These are phyloP conservation scores for Lactarius indigo DNA, from an alignment of 768 basidiomycete species.

Conservation along the genomic window DNA sequence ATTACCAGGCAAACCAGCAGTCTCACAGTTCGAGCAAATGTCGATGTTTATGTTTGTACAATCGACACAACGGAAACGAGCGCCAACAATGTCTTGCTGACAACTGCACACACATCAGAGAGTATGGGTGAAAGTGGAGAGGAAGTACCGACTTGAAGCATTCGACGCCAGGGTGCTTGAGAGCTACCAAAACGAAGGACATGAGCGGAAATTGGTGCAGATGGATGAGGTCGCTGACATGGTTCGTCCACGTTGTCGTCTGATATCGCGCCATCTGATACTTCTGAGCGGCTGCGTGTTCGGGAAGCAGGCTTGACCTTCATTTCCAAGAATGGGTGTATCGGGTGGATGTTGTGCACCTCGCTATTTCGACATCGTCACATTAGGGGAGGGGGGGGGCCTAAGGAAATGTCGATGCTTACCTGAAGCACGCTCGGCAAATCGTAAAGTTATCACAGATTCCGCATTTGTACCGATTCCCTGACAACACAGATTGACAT, in stretches of 20 bases:
- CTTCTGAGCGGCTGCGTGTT: conserved; percentile 41
- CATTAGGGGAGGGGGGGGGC: conserved; percentile 2
- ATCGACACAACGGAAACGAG: conserved; percentile 88
- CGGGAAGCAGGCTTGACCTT: conserved; percentile 53
- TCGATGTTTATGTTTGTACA: conserved; percentile 55
- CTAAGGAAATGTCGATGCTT: conserved; percentile 21
- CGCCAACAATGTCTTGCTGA: conserved; percentile 84
- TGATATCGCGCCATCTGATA: conserved; percentile 19
- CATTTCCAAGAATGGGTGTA: conserved; percentile 79
- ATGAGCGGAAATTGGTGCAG: conserved; percentile 4
- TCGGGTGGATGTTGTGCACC: conserved; percentile 89
- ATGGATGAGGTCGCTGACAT: conserved; percentile 12
- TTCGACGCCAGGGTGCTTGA: conserved; percentile 23
- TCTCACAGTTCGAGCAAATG: conserved; percentile 85
- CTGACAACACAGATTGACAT: conserved; percentile 60
- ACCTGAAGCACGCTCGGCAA: conserved; percentile 84
- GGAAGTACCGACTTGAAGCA: conserved; percentile 23
- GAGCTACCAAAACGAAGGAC: conserved; percentile 13
- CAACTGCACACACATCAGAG: conserved; percentile 50
- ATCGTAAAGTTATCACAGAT: conserved; percentile 77
- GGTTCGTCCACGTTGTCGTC: conserved; percentile 19
- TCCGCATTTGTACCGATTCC: conserved; percentile 79
- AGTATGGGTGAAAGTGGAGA: not conserved
- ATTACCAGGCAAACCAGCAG: conserved; percentile 80
- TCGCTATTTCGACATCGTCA: conserved; percentile 45